Conservation (phyloP, 768 basidiomycete genomes). For the Cystobasidium tubakii region DNA sequence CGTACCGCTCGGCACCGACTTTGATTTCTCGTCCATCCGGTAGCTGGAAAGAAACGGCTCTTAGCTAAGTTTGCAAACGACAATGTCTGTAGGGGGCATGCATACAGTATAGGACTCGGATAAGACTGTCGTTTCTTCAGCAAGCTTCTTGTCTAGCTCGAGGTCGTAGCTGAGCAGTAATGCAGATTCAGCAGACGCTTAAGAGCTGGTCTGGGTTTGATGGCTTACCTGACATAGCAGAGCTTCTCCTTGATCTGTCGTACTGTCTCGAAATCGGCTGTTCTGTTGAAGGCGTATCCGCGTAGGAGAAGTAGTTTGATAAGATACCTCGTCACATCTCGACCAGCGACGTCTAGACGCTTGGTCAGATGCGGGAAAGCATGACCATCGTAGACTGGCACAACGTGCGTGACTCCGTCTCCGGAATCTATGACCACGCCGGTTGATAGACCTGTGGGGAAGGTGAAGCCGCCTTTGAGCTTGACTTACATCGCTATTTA, state of each 20-base stretch:
- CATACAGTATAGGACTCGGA: slow-evolving; percentile 92
- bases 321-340: slow-evolving; percentile 95
- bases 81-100: neutral
- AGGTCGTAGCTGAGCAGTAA: slow-evolving; percentile 70
- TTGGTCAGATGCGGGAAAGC: slow-evolving; percentile 90
- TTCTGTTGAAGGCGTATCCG: slow-evolving; percentile 99
- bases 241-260: slow-evolving; percentile 97
- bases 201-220: neutral
- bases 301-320: slow-evolving; percentile 99
- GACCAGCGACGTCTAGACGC: slow-evolving; percentile 91
- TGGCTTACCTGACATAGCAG: slow-evolving; percentile 82
- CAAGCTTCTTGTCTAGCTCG: slow-evolving; percentile 83
- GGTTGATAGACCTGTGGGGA: slow-evolving; percentile 73
- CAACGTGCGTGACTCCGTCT: slow-evolving; percentile 98
- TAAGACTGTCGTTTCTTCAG: slow-evolving; percentile 92
- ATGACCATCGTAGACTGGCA: slow-evolving; percentile 96
- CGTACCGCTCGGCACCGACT: slow-evolving; percentile 95
- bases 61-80: neutral
- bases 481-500: too few species aligned
- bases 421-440: slow-evolving; percentile 99
- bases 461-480: too few species aligned
- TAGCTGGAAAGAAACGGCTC: slow-evolving; percentile 56
- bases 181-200: neutral
- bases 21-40: slow-evolving; percentile 94
- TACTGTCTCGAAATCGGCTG: slow-evolving; percentile 98